These are phyloP conservation scores for Taiwanofungus camphoratus DNA, from an alignment of 1,284 basidiomycete species.

Conservation along the genomic window DNA sequence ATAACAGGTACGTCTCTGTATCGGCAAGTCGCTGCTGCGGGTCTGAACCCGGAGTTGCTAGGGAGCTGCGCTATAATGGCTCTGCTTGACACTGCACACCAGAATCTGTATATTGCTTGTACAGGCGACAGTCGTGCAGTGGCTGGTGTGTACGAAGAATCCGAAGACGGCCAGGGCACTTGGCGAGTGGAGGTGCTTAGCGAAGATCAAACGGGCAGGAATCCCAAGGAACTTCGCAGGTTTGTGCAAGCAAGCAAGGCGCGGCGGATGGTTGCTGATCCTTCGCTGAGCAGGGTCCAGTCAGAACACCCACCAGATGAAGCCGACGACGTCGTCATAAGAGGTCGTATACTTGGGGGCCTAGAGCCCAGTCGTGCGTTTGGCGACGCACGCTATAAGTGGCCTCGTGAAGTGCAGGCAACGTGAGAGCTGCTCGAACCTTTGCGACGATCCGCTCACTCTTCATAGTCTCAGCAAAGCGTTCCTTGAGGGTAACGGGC, in stretches of 20 bases:
- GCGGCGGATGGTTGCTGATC: neutral
- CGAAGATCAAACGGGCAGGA: constrained; percentile 94
- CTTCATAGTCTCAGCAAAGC: constrained; percentile 54
- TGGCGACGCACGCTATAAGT: constrained; percentile 95
- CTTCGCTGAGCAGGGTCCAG: constrained; percentile 56
- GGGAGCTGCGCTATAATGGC: constrained; percentile 89
- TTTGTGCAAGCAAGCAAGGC: constrained; percentile 23
- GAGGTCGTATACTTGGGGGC: constrained; percentile 87
- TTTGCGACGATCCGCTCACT: neutral
- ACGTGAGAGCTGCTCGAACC: constrained; percentile 42
- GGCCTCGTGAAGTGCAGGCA: constrained; percentile 68
- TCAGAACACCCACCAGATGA: constrained; percentile 87
- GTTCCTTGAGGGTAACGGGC: constrained; percentile 59
- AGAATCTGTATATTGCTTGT: constrained; percentile 84
- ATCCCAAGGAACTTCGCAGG: constrained; percentile 76
- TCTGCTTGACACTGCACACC: constrained; percentile 77
- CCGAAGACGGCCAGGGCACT: constrained; percentile 47
- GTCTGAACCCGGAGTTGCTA: constrained; percentile 16
- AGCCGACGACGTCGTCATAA: constrained; percentile 73
- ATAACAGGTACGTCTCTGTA: constrained; percentile 55
- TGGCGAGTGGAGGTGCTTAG: constrained; percentile 92
- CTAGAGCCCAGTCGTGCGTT: constrained; percentile 94
- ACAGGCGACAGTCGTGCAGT: constrained; percentile 96
- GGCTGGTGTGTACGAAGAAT: constrained; percentile 84
- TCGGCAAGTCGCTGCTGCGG: too few relatives aligned